phyloP scores from a whole-genome alignment of 108 stramenopile genomes.

The Skeletonema tropicum region DNA sequence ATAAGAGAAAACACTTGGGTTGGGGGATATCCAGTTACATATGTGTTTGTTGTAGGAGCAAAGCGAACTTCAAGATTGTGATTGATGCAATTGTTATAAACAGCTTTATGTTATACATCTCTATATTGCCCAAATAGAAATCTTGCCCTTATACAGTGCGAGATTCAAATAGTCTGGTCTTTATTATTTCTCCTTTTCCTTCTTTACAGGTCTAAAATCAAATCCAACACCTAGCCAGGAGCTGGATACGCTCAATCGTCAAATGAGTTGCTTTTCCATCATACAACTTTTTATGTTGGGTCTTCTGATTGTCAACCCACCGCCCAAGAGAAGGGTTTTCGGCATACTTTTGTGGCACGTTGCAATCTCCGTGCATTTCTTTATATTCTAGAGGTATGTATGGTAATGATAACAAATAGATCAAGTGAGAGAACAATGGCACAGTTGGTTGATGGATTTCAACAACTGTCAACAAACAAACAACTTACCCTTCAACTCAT shows the following conservation, averaged over 20 bases:
- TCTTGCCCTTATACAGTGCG: neutral
- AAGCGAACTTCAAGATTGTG: neutral
- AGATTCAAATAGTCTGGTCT: neutral
- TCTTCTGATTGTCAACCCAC: constrained; percentile 53
- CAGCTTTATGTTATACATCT: neutral
- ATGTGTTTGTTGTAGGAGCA: too few relatives aligned
- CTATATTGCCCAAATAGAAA: neutral
- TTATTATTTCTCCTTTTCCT: neutral
- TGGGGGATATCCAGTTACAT: neutral
- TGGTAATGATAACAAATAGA: neutral
- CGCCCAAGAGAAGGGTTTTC: constrained; percentile 41
- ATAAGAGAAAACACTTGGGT: neutral
- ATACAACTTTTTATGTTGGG: constrained; percentile 45
- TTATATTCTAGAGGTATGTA: constrained; percentile 12
- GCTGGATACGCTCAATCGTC: constrained; percentile 49
- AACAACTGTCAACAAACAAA: neutral
- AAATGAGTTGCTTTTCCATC: constrained; percentile 45
- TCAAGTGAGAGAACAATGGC: neutral
- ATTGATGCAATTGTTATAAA: neutral
- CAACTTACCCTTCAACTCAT: constrained; percentile 6
- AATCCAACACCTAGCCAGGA: constrained; percentile 28
- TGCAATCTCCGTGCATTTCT: constrained; percentile 40
- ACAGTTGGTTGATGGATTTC: neutral
- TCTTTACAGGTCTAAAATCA: constrained; percentile 4
- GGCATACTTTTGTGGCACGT: constrained; percentile 49